Base-by-base conservation (phyloP, 768 basidiomycete species). In the Hericium alpestre region DNA sequence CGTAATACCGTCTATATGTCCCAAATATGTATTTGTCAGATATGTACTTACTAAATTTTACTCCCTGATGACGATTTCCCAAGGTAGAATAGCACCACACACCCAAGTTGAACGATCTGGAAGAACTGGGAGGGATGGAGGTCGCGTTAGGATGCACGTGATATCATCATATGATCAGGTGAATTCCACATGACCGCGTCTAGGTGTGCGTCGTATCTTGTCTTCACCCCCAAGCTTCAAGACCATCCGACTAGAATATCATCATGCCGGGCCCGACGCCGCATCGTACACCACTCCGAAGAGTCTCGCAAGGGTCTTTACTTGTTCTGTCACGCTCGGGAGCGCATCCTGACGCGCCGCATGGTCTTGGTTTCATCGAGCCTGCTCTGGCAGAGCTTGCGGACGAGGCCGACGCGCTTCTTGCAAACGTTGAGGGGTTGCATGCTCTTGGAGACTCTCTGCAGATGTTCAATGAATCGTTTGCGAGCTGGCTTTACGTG, bases 241-340 rank as follows among this genome's bases (percentile, higher is more conserved):
- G 27, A 32, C 27, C 27, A 7, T 9, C 8, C 27, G 5, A 32
- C 27, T 51, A 23, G 25, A 51, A 51, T n/a, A 46, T 10, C 18
- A 22, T 47, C 15, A 62, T 60, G 61, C 59, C 56, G 37, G 61
- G 37, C 13, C 70, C 71, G 1, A 79, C 81, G 8, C 79, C 83
- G 7, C 86, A 83, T 56, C 79, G 86, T 41, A 93, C 90, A 11
- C 93, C 93, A 8, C 80, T 97, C 22, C 80, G 86, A 46, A 87
- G 93, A 56, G 82, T 94, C 59, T 95, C 93, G 0, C 93, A 94
- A 57, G 90, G 92, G 38, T 96, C 93, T 2, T 81, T 97, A 13
- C 87, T 90, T 56, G 83, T 85, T 16, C 78, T 93, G 47, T 93
- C 92, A 16, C 83, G 85, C 41, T 93, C 91, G 0, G 79, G 77